phyloP scores from a whole-genome alignment of 805 yeast species.

The Ogataea pilisensis region DNA sequence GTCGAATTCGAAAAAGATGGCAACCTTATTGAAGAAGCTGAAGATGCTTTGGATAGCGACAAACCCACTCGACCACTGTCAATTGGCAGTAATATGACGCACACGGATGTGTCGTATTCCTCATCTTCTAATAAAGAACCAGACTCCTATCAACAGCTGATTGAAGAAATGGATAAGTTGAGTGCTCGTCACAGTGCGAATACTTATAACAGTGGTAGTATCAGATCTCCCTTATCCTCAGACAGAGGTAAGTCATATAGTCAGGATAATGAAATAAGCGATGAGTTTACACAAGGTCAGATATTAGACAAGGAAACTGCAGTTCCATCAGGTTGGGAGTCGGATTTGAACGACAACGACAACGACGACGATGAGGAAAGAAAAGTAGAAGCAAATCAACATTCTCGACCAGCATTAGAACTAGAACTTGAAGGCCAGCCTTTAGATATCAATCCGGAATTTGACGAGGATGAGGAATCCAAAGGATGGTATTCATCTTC shows the following conservation, averaged over 20 bases:
- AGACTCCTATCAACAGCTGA: neutral
- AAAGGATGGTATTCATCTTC: neutral
- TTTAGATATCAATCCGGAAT: neutral
- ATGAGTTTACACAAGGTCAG: no score
- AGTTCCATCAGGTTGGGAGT: conserved; percentile 2
- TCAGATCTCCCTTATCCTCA: no score
- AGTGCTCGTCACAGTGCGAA: neutral
- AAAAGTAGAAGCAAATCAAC: conserved; percentile 2
- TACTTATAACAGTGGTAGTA: neutral
- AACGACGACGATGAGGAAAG: conserved; percentile 1
- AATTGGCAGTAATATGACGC: neutral
- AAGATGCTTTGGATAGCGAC: conserved; percentile 2
- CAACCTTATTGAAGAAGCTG: neutral
- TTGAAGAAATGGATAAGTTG: conserved; percentile 1
- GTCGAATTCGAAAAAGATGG: conserved; percentile 2
- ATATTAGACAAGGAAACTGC: conserved; percentile 1
- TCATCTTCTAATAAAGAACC: neutral
- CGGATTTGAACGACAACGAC: conserved; percentile 1
- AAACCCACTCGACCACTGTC: neutral
- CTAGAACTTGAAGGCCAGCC: no score
- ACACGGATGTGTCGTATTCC: neutral
- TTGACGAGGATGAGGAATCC: neutral
- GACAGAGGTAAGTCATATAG: no score
- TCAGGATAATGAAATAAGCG: no score
- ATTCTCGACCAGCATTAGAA: no score